A percentile compares a stretch with the other conserved stretches of the same genome.
phyloP scores from a whole-genome alignment of 352 stramenopile species.

The Pythium periplocum region DNA sequence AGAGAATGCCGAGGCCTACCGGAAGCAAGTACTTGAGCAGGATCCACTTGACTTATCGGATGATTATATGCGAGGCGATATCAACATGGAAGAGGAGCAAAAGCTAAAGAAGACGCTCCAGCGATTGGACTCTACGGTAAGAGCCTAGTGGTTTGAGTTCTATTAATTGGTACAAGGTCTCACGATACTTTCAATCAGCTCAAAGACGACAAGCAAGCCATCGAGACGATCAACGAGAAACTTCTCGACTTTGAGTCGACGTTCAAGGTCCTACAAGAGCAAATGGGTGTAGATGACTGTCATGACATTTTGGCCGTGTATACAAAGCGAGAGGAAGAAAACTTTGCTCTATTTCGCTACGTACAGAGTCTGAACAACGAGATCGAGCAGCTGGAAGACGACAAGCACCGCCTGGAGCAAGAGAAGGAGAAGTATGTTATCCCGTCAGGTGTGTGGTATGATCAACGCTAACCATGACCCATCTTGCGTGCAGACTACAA shows the following conservation, averaged over 20 bases:
- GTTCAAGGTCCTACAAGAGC: constrained; percentile 50
- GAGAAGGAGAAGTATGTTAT: constrained; percentile 51
- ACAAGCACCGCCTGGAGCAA: constrained; percentile 47
- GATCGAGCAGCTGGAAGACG: constrained; percentile 77
- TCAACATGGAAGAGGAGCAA: constrained; percentile 73
- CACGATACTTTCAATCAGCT: constrained; percentile 23
- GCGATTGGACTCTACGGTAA: constrained; percentile 52
- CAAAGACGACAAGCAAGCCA: constrained; percentile 60
- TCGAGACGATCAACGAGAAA: constrained; percentile 63
- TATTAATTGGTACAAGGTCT: not conserved
- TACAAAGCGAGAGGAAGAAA: constrained; percentile 70
- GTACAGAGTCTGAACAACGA: constrained; percentile 79
- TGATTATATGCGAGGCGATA: constrained; percentile 67
- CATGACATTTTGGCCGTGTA: constrained; percentile 57
- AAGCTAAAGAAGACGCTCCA: constrained; percentile 63
- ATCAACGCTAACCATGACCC: not conserved
- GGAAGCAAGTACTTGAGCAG: constrained; percentile 73
- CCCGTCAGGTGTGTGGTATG: not conserved
- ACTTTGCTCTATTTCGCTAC: constrained; percentile 77
- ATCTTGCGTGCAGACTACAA: constrained; percentile 25
- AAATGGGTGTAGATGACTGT: constrained; percentile 63
- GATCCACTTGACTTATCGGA: constrained; percentile 61
- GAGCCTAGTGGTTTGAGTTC: constrained; percentile 1
- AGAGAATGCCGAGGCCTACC: constrained; percentile 68
- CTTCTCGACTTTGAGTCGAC: constrained; percentile 72